phyloP scores from a whole-genome alignment of 2,329 filamentous ascomycete genomes.

The Arthrinium puccinioides region DNA sequence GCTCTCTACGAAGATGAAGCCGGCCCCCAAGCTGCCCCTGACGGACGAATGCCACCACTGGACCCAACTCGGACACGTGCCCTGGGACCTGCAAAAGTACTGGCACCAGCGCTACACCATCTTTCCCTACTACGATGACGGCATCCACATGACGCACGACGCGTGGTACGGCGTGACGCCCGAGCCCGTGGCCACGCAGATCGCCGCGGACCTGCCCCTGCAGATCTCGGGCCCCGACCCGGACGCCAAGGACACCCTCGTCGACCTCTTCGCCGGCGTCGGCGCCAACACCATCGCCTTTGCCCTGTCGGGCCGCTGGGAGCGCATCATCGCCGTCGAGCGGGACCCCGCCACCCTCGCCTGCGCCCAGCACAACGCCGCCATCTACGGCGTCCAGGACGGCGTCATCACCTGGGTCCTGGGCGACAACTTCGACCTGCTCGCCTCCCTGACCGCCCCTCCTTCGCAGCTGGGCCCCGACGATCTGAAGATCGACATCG shows the following conservation, averaged over 20 bases:
- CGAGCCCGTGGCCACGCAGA: slow-evolving; percentile 80
- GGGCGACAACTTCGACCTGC: slow-evolving; percentile 76
- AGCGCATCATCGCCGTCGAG: slow-evolving; percentile 82
- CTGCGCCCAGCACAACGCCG: slow-evolving; percentile 89
- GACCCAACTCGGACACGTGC: slow-evolving; percentile 60
- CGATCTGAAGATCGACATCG: slow-evolving; percentile 31
- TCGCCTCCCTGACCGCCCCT: slow-evolving; percentile 37
- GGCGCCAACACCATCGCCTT: slow-evolving; percentile 97
- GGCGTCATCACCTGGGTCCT: slow-evolving; percentile 74
- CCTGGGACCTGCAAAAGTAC: slow-evolving; percentile 86
- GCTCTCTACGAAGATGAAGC: slow-evolving; percentile 23
- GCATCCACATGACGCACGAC: slow-evolving; percentile 84
- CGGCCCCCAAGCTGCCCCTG: slow-evolving; percentile 39
- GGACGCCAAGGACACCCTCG: slow-evolving; percentile 53
- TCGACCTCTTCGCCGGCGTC: slow-evolving; percentile 87
- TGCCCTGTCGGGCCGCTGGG: slow-evolving; percentile 68
- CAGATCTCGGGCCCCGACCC: slow-evolving; percentile 43
- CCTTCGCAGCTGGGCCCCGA: slow-evolving; percentile 22
- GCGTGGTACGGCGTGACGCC: slow-evolving; percentile 97
- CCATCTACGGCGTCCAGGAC: slow-evolving; percentile 70
- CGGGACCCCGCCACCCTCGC: slow-evolving; percentile 71
- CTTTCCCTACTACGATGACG: slow-evolving; percentile 81
- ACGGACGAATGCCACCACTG: slow-evolving; percentile 72
- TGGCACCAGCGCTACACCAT: slow-evolving; percentile 84
- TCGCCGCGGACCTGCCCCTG: slow-evolving; percentile 63